phyloP scores from a whole-genome alignment of 176 grass and related monocot genomes.

The Lolium multiflorum region DNA sequence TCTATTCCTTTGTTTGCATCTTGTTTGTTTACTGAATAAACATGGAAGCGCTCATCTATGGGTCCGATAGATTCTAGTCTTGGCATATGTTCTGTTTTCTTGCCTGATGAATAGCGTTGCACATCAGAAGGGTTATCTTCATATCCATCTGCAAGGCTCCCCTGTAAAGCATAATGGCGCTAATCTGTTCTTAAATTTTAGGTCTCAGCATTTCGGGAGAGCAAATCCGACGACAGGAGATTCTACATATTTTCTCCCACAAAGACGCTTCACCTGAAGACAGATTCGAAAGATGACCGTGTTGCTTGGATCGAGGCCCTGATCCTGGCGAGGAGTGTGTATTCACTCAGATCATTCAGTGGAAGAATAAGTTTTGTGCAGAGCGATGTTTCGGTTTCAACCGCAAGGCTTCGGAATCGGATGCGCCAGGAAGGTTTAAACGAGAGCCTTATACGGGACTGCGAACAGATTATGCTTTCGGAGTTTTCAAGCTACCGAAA shows the following conservation, averaged over 20 bases:
- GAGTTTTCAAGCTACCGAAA: slow-evolving; percentile 69
- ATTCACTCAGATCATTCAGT: slow-evolving; percentile 70
- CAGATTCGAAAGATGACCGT: slow-evolving; percentile 67
- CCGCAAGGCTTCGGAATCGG: slow-evolving; percentile 56
- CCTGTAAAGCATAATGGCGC: slow-evolving; percentile 1
- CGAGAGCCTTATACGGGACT: slow-evolving; percentile 72
- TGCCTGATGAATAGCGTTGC: background rate
- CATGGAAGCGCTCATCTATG: background rate
- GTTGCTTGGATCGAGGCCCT: slow-evolving; percentile 73
- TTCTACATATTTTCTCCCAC: slow-evolving; percentile 92
- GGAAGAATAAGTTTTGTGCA: slow-evolving; percentile 59
- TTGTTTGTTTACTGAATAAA: background rate
- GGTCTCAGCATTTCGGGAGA: slow-evolving; percentile 82
- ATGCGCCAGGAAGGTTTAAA: slow-evolving; percentile 66
- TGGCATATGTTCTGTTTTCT: slow-evolving; percentile 31
- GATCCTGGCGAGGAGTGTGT: slow-evolving; percentile 65
- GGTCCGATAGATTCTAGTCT: slow-evolving; percentile 12
- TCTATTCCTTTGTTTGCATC: slow-evolving; percentile 15
- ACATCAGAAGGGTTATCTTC: background rate
- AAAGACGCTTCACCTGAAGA: slow-evolving; percentile 75
- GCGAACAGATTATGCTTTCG: slow-evolving; percentile 72
- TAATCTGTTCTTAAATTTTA: slow-evolving; percentile 47
- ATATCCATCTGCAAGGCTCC: slow-evolving; percentile 27
- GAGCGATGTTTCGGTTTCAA: slow-evolving; percentile 64
- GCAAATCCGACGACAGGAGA: slow-evolving; percentile 75